phyloP scores from a whole-genome alignment of 768 basidiomycete genomes.

The Mycena alexandri region DNA sequence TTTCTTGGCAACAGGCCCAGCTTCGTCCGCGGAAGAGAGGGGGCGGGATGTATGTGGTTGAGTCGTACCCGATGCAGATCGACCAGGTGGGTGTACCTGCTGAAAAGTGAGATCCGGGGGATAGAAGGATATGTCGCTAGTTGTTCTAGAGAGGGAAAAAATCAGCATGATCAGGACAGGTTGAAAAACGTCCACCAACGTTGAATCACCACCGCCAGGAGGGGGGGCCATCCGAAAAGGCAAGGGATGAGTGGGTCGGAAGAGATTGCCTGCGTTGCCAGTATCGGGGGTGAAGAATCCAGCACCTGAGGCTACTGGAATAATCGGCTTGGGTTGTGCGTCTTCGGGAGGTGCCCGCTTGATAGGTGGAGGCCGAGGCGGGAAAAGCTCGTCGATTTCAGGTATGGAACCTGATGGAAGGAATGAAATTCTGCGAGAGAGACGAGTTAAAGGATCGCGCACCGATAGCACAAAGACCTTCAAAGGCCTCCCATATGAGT shows the following conservation, averaged over 20 bases:
- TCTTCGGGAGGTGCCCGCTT: constrained; percentile 70
- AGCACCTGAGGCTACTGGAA: constrained; percentile 70
- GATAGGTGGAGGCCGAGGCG: constrained; percentile 68
- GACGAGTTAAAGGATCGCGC: constrained; percentile 39
- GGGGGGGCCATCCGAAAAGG: constrained; percentile 71
- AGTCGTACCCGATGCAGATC: constrained; percentile 55
- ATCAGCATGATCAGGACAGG: constrained; percentile 25
- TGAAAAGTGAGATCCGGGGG: constrained; percentile 71
- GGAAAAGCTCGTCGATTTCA: constrained; percentile 80
- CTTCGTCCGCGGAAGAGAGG: constrained; percentile 86
- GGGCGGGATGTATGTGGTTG: constrained; percentile 72
- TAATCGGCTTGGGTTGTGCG: constrained; percentile 53
- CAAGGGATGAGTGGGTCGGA: constrained; percentile 63
- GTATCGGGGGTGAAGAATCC: constrained; percentile 85
- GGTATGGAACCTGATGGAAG: constrained; percentile 69
- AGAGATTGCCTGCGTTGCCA: constrained; percentile 66
- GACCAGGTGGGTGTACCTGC: constrained; percentile 61
- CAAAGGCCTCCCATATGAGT: constrained; percentile 93
- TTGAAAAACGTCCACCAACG: constrained; percentile 57
- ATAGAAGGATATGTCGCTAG: constrained; percentile 68
- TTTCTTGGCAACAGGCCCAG: constrained; percentile 82
- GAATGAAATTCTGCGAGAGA: constrained; percentile 36
- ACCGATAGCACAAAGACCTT: constrained; percentile 88
- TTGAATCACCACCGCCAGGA: constrained; percentile 68
- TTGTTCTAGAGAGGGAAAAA: constrained; percentile 54